Percentiles rank a stretch among this genome's conserved stretches.
These are phyloP conservation scores for Discostella pseudostelligera DNA, from an alignment of 108 stramenopile species.

Conservation along the genomic window DNA sequence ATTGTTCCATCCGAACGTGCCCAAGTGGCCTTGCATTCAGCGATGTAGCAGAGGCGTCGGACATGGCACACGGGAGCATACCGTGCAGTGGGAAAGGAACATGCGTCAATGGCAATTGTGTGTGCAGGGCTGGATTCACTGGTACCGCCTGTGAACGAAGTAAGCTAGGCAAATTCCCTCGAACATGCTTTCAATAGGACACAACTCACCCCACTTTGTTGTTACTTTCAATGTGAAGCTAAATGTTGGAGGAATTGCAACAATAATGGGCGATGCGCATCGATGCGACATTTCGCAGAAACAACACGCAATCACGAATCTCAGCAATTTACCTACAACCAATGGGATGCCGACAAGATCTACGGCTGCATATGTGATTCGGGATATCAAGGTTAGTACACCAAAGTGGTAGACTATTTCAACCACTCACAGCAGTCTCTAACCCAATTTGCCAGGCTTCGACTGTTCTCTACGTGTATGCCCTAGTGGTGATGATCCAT, in stretches of 20 bases:
- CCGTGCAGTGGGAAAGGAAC: conserved; percentile 59
- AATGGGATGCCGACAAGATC: conserved; percentile 77
- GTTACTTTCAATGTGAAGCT: no score
- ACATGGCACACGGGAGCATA: conserved; percentile 51
- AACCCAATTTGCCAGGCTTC: conserved; percentile 6
- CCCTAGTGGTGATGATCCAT: conserved; percentile 74
- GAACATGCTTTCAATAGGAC: conserved; percentile 36
- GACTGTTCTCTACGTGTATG: conserved; percentile 67
- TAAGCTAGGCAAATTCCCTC: conserved; percentile 2
- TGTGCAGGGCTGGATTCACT: conserved; percentile 50
- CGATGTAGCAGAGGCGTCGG: conserved; percentile 30
- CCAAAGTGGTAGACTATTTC: not conserved
- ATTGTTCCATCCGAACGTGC: conserved; percentile 46
- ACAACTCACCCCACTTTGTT: conserved; percentile 29
- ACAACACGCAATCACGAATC: conserved; percentile 34
- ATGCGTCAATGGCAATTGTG: conserved; percentile 57
- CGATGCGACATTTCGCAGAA: conserved; percentile 30
- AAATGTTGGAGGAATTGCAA: conserved; percentile 39
- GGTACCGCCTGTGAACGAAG: conserved; percentile 65
- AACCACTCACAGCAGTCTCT: not conserved
- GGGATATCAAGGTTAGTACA: conserved; percentile 51
- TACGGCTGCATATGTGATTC: conserved; percentile 78
- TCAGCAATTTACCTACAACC: conserved; percentile 29
- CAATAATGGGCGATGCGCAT: conserved; percentile 26
- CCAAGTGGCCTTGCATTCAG: conserved; percentile 44